These are phyloP conservation scores for Senna tora DNA, from an alignment of 306 rosid genomes.

Conservation along the genomic window DNA sequence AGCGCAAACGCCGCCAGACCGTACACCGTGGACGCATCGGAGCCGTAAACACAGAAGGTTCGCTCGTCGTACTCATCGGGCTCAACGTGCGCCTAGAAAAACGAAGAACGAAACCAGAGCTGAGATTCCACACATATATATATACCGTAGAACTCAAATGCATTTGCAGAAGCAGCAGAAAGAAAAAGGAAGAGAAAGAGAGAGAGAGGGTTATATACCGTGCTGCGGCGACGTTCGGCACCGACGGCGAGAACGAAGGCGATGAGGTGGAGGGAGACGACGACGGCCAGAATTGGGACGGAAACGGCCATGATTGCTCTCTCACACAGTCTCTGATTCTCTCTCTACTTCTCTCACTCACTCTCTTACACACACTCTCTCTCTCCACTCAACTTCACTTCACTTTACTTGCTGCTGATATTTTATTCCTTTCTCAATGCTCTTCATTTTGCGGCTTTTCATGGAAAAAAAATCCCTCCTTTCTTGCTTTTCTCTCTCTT, in stretches of 20 bases:
- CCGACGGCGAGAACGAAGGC: constrained; percentile 90
- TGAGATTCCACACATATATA: background rate
- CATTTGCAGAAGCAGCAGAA: background rate
- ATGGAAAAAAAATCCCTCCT: background rate
- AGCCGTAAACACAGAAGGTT: constrained; percentile 65
- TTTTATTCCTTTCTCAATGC: background rate
- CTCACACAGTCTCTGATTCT: background rate
- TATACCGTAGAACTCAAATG: background rate
- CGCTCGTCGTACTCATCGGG: constrained; percentile 78
- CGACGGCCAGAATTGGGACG: constrained; percentile 51
- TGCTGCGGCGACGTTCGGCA: constrained; percentile 90
- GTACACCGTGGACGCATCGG: constrained; percentile 92
- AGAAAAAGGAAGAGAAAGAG: background rate
- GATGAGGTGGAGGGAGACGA: constrained; percentile 74
- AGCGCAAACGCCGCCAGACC: constrained; percentile 75
- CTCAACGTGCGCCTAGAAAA: constrained; percentile 61
- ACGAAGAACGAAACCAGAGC: background rate
- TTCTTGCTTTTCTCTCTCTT: constrained; percentile 15
- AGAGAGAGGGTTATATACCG: constrained; percentile 39
- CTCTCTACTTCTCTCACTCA: background rate
- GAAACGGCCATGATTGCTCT: constrained; percentile 69
- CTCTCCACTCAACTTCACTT: background rate
- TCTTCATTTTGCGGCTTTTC: background rate
- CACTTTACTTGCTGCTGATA: background rate
- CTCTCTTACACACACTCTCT: constrained; percentile 11